Evolutionary conservation across 2,329 filamentous ascomycete species (phyloP).

Genomic region (Phialocephala subalpina): DNA sequence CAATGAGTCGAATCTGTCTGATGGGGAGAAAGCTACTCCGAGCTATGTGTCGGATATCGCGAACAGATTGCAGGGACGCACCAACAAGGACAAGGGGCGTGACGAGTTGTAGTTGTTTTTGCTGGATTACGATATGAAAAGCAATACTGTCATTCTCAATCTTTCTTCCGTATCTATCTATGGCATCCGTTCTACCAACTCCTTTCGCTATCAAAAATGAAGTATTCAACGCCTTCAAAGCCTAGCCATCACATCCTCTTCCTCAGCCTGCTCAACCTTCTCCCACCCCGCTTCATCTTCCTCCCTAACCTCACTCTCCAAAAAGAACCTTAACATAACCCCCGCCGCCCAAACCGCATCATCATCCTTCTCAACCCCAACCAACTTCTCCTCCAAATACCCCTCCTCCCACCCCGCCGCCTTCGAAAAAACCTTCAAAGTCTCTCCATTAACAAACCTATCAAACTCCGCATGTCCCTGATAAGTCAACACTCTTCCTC

Average conservation of each 20-base stretch:
- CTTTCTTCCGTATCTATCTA: background rate
- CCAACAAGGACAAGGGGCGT: background rate
- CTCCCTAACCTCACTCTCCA: slow-evolving; percentile 23
- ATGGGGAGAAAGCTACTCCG: background rate
- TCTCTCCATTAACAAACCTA: slow-evolving; percentile 49
- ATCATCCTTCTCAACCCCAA: slow-evolving; percentile 36
- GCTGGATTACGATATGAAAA: background rate
- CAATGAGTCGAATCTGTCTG: background rate
- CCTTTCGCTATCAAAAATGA: background rate
- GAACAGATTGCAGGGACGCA: background rate
- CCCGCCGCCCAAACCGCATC: slow-evolving; percentile 44
- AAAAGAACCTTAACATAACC: slow-evolving; percentile 45
- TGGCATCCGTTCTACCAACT: background rate
- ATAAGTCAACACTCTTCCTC: slow-evolving; percentile 49
- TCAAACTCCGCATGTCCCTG: slow-evolving; percentile 56
- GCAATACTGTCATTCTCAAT: background rate
- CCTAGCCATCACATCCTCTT: slow-evolving; percentile 2
- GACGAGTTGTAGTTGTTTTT: background rate
- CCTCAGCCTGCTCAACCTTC: background rate
- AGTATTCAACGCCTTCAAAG: background rate
- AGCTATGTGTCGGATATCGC: background rate
- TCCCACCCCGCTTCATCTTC: background rate
- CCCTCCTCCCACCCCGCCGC: slow-evolving; percentile 33
- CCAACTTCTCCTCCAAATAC: slow-evolving; percentile 36
- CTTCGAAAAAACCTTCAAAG: slow-evolving; percentile 46